Base-by-base conservation (phyloP, 805 yeast genomes). In the Suhomyces tanzawaensis region DNA sequence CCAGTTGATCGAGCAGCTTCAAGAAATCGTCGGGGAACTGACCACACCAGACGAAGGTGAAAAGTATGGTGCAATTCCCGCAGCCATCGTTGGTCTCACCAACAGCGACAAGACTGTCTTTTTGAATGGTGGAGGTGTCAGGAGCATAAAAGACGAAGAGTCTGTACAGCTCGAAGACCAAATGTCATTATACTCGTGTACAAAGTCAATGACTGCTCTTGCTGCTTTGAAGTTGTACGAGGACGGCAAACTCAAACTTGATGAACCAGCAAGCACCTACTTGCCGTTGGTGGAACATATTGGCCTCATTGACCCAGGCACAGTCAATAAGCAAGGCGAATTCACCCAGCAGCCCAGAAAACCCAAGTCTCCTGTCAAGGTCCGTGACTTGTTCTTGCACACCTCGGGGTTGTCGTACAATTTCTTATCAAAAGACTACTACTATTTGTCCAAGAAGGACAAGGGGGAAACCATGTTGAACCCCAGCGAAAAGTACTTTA, bases 161-260 rank as follows among this genome's bases (percentile, higher is more conserved):
- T 47, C 51, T 5, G 40, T 54, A 1, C 4, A 34, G 13, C 27
- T 36, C 3, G 57, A 61, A 29, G 46, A 53, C 27, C 39, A 48
- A 4, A 42, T 62, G 23, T 38, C 51, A 4, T 47, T 32, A 17
- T 62, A 42, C 36, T 64, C 70, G 5, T 58, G 60, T 29, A 58
- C 69, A 7, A 65, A 65, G 41, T 46, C 66, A 6, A 47, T 65
- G 27, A 62, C 74, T 1, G 58, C 39, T 6, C 57, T 62, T 52
- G 72, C 65, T 3, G 42, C 60, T n/a, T 50, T 68, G 23, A 53
- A 56, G 18, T 55, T 69, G 17, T 53, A 52, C 28, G 69, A 66
- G 22, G 53, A 53, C 19, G 66, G 64, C 0, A 43, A 45, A 27
- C 43, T 69, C 5, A 55, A 58, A 4, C 45, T 69, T 33, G 71